These are phyloP conservation scores for Linum trigynum DNA, from an alignment of 345 rosid genomes.

Conservation along the genomic window DNA sequence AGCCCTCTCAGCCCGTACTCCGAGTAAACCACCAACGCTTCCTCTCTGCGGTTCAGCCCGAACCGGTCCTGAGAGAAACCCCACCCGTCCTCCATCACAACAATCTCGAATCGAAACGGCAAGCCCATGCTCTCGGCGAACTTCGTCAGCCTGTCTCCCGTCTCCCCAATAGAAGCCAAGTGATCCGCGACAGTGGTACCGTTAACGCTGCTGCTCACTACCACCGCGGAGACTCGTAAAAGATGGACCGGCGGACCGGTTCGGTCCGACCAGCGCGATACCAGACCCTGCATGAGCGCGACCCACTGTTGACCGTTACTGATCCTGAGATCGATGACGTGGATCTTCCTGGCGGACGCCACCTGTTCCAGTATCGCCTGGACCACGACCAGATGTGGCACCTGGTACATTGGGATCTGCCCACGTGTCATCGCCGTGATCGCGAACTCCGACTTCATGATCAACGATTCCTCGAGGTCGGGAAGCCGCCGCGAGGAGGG, in stretches of 20 bases:
- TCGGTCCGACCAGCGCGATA: background rate
- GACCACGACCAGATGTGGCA: background rate
- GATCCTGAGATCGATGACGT: background rate
- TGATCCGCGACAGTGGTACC: background rate
- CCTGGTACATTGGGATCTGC: background rate
- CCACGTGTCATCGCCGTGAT: background rate
- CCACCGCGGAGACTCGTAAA: background rate
- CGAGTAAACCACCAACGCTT: background rate
- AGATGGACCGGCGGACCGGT: background rate
- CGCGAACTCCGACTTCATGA: background rate
- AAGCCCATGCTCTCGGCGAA: background rate
- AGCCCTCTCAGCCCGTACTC: background rate
- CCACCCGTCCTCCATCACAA: background rate
- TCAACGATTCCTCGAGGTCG: background rate
- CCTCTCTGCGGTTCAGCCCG: background rate
- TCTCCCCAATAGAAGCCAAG: background rate
- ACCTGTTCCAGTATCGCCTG: background rate
- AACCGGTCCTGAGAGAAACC: background rate
- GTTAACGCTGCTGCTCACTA: background rate
- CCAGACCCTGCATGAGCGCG: background rate
- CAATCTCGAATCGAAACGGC: background rate
- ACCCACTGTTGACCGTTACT: background rate
- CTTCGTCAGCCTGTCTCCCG: background rate
- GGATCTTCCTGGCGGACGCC: background rate
- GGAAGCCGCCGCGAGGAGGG: background rate